A percentile compares a stretch with the other conserved stretches of the same genome.
Evolutionary conservation across 2,329 filamentous ascomycete genomes (phyloP).

Genomic region (Xylariaceae sp.): DNA sequence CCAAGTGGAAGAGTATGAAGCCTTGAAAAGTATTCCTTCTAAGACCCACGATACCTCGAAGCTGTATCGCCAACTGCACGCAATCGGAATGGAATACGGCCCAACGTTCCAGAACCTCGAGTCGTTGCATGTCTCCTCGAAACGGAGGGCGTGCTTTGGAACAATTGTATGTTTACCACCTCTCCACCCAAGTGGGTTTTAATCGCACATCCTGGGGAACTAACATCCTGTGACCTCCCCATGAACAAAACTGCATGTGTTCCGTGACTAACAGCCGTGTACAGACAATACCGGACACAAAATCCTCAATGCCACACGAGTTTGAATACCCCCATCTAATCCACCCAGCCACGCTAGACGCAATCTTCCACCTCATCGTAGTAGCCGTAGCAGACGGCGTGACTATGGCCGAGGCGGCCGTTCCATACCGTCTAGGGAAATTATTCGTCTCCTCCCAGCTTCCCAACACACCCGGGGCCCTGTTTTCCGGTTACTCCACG

Average conservation of each 20-base stretch:
- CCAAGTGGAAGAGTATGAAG: conserved; percentile 20
- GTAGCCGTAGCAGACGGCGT: neutral
- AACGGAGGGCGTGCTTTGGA: conserved; percentile 34
- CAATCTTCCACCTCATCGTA: conserved; percentile 45
- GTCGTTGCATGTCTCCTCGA: conserved; percentile 27
- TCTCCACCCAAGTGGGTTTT: too few species aligned
- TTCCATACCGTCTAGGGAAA: conserved; percentile 3
- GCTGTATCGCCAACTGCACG: conserved; percentile 48
- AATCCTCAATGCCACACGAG: conserved; percentile 47
- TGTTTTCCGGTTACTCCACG: too few species aligned
- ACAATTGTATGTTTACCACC: conserved; percentile 27
- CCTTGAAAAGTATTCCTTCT: conserved; percentile 19
- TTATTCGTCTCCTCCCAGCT: conserved; percentile 1
- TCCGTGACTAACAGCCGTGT: too few species aligned
- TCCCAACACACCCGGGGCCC: too few species aligned
- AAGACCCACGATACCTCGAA: conserved; percentile 29
- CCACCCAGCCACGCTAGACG: conserved; percentile 56
- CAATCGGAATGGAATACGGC: conserved; percentile 51
- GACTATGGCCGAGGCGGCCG: neutral
- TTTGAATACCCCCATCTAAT: conserved; percentile 53
- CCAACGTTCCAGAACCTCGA: conserved; percentile 47
- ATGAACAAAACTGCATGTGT: too few species aligned
- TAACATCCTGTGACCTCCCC: too few species aligned
- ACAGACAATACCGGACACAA: conserved; percentile 44
- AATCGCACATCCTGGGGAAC: too few species aligned